Conservation (phyloP, 2,329 filamentous ascomycete species). For the Bipolaris gigantea region DNA sequence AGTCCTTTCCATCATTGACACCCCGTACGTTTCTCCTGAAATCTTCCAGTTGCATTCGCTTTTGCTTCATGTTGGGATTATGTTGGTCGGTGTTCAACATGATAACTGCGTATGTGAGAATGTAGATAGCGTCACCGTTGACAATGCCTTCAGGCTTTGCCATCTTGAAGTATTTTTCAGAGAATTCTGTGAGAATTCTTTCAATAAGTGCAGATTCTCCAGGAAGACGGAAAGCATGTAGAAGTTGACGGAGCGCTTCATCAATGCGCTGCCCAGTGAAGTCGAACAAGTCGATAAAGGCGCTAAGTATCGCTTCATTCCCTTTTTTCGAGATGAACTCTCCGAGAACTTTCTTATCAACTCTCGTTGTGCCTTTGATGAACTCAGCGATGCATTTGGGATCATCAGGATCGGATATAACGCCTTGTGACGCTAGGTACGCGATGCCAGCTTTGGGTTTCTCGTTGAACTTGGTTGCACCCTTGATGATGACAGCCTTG, state of each 20-base stretch:
- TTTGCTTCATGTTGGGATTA: constrained; percentile 83
- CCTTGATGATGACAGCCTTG: constrained; percentile 88
- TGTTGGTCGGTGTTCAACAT: constrained; percentile 97
- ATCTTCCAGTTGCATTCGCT: constrained; percentile 81
- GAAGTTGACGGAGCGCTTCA: constrained; percentile 81
- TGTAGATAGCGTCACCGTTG: constrained; percentile 83
- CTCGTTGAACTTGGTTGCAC: constrained; percentile 91
- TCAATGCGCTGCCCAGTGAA: constrained; percentile 86
- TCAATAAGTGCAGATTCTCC: constrained; percentile 93
- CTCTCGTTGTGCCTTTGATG: constrained; percentile 79
- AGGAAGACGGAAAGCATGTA: constrained; percentile 90
- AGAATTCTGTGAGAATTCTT: constrained; percentile 84
- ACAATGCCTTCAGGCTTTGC: constrained; percentile 73
- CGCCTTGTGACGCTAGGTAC: constrained; percentile 80
- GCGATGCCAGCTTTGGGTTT: constrained; percentile 86
- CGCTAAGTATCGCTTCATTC: constrained; percentile 81
- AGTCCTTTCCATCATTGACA: constrained; percentile 83
- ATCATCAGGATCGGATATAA: constrained; percentile 76
- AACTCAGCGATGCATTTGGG: constrained; percentile 82
- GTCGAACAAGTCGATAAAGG: constrained; percentile 85
- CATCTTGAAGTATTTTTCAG: constrained; percentile 77
- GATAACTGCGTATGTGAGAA: constrained; percentile 94
- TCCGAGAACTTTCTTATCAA: constrained; percentile 88
- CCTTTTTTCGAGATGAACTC: constrained; percentile 91
- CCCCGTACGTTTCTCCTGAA: constrained; percentile 90